A percentile compares a stretch with the other conserved stretches of the same genome.
phyloP scores from a whole-genome alignment of 1,284 basidiomycete species.

The Ustilago bromivora region DNA sequence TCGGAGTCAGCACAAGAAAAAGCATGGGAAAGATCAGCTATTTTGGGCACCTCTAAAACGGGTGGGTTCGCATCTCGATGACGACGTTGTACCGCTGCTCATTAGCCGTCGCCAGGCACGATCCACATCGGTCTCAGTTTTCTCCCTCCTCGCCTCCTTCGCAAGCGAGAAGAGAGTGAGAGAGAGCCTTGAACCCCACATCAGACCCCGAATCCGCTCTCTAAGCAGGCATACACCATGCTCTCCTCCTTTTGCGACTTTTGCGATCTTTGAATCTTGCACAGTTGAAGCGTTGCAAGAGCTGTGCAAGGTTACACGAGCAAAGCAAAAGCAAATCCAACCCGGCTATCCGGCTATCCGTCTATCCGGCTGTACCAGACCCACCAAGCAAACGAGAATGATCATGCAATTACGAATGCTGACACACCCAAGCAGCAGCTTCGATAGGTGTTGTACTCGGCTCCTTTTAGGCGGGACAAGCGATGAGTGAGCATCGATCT shows the following conservation, averaged over 20 bases:
- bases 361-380: no score
- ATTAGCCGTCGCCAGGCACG: not conserved
- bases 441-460: no score
- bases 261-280: no score
- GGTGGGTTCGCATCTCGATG: not conserved
- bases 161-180: not conserved
- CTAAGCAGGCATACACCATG: no score
- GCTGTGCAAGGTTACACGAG: not conserved
- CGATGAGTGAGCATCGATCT: constrained; percentile 24
- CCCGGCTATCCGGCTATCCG: no score
- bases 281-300: not conserved
- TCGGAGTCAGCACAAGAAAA: not conserved
- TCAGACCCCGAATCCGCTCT: no score
- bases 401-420: not conserved
- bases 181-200: not conserved
- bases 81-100: constrained; percentile 4
- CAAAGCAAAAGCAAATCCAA: not conserved
- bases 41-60: not conserved
- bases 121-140: constrained; percentile 1
- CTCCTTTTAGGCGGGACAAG: not conserved
- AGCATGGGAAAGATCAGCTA: not conserved
- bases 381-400: not conserved
- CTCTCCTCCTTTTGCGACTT: no score
- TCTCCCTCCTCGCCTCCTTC: not conserved
- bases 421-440: not conserved